Evolutionary conservation across 2,329 filamentous ascomycete species (phyloP).

Genomic region (Graphium sp.): DNA sequence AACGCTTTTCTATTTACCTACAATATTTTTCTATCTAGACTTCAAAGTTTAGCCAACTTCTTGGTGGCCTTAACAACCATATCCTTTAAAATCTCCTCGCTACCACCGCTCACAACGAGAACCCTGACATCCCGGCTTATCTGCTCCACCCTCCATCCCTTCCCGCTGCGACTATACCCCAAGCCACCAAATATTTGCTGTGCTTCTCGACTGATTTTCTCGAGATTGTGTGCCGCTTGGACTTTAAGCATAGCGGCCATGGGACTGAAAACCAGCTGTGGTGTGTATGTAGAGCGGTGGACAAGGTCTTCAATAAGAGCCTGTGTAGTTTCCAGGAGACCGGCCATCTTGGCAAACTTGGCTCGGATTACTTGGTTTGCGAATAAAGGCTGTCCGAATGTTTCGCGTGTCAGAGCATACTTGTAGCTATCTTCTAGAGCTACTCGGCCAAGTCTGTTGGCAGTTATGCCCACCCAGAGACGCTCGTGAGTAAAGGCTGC

Average conservation of each 20-base stretch:
- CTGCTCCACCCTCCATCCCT: conserved; percentile 24
- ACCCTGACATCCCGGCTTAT: conserved; percentile 26
- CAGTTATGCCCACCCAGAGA: conserved; percentile 32
- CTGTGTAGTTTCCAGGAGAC: conserved; percentile 34
- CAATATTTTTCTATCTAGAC: too few relatives aligned
- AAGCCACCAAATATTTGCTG: conserved; percentile 28
- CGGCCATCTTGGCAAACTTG: conserved; percentile 34
- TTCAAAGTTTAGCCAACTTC: conserved; percentile 1
- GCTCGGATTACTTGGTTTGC: conserved; percentile 32
- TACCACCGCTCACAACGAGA: conserved; percentile 26
- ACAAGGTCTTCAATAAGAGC: conserved; percentile 38
- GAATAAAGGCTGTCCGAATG: conserved; percentile 35
- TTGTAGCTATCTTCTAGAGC: conserved; percentile 28
- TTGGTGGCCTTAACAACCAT: conserved; percentile 1
- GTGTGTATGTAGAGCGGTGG: conserved; percentile 17
- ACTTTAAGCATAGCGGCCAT: conserved; percentile 15
- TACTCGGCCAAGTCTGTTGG: conserved; percentile 33
- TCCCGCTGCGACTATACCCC: conserved; percentile 23
- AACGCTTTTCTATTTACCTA: too few relatives aligned
- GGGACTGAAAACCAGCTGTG: background rate
- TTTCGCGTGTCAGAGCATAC: conserved; percentile 27
- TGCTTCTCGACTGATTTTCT: conserved; percentile 23
- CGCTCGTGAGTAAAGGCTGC: conserved; percentile 40
- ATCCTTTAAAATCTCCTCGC: conserved; percentile 27
- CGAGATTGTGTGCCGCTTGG: conserved; percentile 20